These are phyloP conservation scores for Entomortierella chlamydospora DNA, from an alignment of 192 early-diverging fungal species.

Conservation along the genomic window DNA sequence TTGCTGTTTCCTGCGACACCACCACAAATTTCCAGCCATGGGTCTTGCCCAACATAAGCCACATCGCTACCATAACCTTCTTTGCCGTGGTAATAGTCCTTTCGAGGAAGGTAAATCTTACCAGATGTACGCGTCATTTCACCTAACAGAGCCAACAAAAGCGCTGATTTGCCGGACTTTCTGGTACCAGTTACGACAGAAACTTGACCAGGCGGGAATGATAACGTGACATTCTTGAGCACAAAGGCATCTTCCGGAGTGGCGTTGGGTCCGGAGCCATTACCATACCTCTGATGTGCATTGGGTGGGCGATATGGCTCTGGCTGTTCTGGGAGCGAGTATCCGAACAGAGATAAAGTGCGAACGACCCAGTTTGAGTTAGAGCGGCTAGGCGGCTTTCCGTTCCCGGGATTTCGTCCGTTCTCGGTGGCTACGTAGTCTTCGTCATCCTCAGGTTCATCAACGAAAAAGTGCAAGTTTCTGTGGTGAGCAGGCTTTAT, in stretches of 20 bases:
- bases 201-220: conserved; percentile 42
- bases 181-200: conserved; percentile 45
- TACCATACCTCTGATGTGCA: conserved; percentile 4
- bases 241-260: conserved; percentile 10
- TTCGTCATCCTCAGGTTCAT: conserved; percentile 32
- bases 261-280: background rate
- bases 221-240: conserved; percentile 25
- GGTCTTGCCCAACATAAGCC: conserved; percentile 64
- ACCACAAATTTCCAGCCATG: conserved; percentile 57
- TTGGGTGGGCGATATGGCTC: background rate
- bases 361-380: conserved; percentile 44
- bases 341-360: conserved; percentile 45
- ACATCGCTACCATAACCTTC: conserved; percentile 50
- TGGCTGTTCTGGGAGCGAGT: conserved; percentile 27
- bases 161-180: conserved; percentile 41
- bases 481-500: conserved; percentile 12
- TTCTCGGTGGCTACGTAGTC: background rate
- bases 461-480: conserved; percentile 27
- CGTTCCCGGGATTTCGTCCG: background rate
- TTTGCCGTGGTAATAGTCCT: conserved; percentile 49
- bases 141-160: conserved; percentile 40
- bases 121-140: conserved; percentile 50
- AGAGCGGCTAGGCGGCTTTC: conserved; percentile 3
- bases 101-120: conserved; percentile 50
- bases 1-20: conserved; percentile 28